Conservation (phyloP, 169 alveolate genomes). For the Plasmodium gaboni region DNA sequence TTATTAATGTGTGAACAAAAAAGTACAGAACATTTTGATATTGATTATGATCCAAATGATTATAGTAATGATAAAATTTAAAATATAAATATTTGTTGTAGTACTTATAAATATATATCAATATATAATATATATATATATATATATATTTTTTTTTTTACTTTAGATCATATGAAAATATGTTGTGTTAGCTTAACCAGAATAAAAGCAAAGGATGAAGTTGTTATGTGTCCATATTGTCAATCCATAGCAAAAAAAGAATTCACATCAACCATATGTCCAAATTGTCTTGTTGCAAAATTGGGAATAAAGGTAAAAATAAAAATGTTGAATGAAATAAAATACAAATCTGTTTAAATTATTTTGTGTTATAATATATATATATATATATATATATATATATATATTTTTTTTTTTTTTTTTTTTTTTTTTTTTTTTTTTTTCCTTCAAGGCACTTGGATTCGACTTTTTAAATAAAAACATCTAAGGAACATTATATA, state of each 20-base stretch:
- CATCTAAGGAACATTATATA: constrained; percentile 9
- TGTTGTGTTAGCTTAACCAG: constrained; percentile 62
- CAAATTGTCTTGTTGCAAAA: constrained; percentile 68
- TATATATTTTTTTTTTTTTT: constrained; percentile 10
- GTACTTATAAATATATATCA: neutral
- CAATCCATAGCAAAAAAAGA: constrained; percentile 57
- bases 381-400: no score
- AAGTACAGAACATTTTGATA: constrained; percentile 79
- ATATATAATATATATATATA: neutral
- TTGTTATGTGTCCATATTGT: constrained; percentile 58
- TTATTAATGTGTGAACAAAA: constrained; percentile 80
- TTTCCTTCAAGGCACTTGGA: constrained; percentile 57
- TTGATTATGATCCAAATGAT: constrained; percentile 80
- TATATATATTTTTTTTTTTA: neutral
- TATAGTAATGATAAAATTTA: constrained; percentile 58
- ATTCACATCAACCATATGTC: constrained; percentile 23
- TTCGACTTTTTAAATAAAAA: constrained; percentile 73
- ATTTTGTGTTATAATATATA: neutral
- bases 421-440: constrained; percentile 3
- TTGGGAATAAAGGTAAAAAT: constrained; percentile 63
- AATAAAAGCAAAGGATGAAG: constrained; percentile 53
- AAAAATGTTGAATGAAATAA: neutral
- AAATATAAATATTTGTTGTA: neutral
- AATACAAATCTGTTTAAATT: neutral
- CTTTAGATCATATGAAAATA: constrained; percentile 28